These are phyloP conservation scores for Aspergillus novofumigatus DNA, from an alignment of 2,329 filamentous ascomycete species.

Conservation along the genomic window DNA sequence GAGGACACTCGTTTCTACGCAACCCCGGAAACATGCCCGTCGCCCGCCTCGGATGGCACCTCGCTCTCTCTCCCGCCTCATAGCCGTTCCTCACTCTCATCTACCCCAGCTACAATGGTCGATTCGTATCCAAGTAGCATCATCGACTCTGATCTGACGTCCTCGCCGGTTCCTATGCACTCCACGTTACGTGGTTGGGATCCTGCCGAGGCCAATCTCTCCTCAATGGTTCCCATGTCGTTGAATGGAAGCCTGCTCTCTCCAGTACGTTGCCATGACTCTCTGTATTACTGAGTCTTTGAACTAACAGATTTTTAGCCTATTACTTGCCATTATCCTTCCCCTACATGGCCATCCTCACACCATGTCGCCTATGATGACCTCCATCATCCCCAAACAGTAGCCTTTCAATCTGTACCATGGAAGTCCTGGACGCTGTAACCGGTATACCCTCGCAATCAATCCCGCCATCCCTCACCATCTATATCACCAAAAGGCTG, in stretches of 20 bases:
- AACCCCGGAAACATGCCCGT: slow-evolving; percentile 42
- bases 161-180: slow-evolving; percentile 32
- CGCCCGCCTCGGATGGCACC: slow-evolving; percentile 36
- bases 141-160: slow-evolving; percentile 28
- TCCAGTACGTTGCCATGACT: slow-evolving; percentile 27
- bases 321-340: slow-evolving; percentile 37
- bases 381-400: slow-evolving; percentile 32
- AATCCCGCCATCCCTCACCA: background rate
- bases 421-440: slow-evolving; percentile 34
- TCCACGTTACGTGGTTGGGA: slow-evolving; percentile 32
- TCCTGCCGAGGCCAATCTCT: slow-evolving; percentile 22
- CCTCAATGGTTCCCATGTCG: slow-evolving; percentile 31
- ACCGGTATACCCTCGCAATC: background rate
- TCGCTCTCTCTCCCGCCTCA: slow-evolving; percentile 29
- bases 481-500: background rate
- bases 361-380: slow-evolving; percentile 36
- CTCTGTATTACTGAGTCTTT: background rate
- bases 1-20: slow-evolving; percentile 43
- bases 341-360: slow-evolving; percentile 37
- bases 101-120: slow-evolving; percentile 31
- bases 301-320: slow-evolving; percentile 22
- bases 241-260: slow-evolving; percentile 34
- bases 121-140: slow-evolving; percentile 33
- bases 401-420: slow-evolving; percentile 27
- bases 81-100: slow-evolving; percentile 30